Base-by-base conservation (phyloP, 805 yeast genomes). In the Candida krabiensis region DNA sequence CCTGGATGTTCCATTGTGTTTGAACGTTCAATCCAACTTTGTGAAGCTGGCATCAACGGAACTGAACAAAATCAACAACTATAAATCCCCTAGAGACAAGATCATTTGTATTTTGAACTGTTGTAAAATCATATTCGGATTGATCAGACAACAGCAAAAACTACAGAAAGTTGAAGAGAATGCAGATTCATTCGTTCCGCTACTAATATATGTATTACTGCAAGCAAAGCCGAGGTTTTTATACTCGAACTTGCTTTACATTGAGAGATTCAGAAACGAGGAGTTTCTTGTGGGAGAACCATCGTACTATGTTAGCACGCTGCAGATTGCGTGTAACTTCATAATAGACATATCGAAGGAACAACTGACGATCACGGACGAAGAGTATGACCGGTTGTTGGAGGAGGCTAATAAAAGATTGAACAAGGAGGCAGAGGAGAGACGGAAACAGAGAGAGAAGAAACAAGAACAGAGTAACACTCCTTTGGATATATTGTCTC, bases 111-210 rank as follows among this genome's bases (percentile, higher is more conserved):
- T 93, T 3, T 70, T 93, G 45, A 95, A 93, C 63, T 80, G 93
- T 37, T 91, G 97, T 56, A 91, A 91, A 61, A 90, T 93, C 15
- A 83, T 95, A 5, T 90, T 89, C 68, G 95, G 96, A 9, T 71
- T 87, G 40, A 75, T 95, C 32, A 80, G 89, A 45, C 86, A 80
- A 43, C 61, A 61, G 34, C 62, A 56, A 38, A 61, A 58, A 36
- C 41, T 46, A 33, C 50, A 46, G 30, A 63, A 73, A 34, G 71
- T 79, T 37, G 84, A 80, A 41, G 91, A 86, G 50, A 90, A 89
- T 49, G 99, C 99, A 0, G 99, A 93, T 63, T 79, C 86, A 26
- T 93, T 93, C 61, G 74, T 93, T n/a, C 99, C 99, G 0, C 59
- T 91, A 28, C 66, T 93, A 36, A 88, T 93, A 18, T 83, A 80